These are phyloP conservation scores for Ogataea naganishii DNA, from an alignment of 805 yeast species.

Conservation along the genomic window DNA sequence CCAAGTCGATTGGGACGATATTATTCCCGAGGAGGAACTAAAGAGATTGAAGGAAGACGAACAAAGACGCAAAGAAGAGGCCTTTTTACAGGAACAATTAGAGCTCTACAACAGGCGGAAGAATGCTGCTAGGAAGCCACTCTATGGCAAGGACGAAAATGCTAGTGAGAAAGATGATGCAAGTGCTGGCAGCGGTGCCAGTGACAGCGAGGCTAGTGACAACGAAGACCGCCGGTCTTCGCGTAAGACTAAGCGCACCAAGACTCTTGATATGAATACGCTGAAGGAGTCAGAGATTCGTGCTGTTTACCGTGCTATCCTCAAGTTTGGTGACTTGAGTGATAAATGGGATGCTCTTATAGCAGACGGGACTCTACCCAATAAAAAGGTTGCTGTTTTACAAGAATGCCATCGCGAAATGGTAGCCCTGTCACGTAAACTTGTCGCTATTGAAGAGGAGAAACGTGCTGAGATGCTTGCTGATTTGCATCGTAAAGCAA, in stretches of 20 bases:
- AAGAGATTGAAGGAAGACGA: slow-evolving; percentile 86
- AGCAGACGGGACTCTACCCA: slow-evolving; percentile 82
- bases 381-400: slow-evolving; percentile 72
- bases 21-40: slow-evolving; percentile 91
- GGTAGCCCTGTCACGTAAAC: slow-evolving; percentile 48
- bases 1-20: slow-evolving; percentile 98
- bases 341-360: slow-evolving; percentile 77
- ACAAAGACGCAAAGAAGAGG: slow-evolving; percentile 77
- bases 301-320: slow-evolving; percentile 72
- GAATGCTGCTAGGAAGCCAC: slow-evolving; percentile 58
- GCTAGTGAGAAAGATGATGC: slow-evolving; percentile 32
- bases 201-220: slow-evolving; percentile 23
- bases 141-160: slow-evolving; percentile 20
- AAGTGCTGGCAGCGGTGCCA: slow-evolving; percentile 30
- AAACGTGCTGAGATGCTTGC: slow-evolving; percentile 47
- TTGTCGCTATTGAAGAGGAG: slow-evolving; percentile 57
- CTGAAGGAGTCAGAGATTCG: slow-evolving; percentile 83
- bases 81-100: slow-evolving; percentile 79
- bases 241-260: slow-evolving; percentile 21
- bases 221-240: no score
- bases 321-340: slow-evolving; percentile 72
- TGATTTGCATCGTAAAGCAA: slow-evolving; percentile 52
- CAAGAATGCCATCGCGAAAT: slow-evolving; percentile 72
- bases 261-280: slow-evolving; percentile 33
- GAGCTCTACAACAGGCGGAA: slow-evolving; percentile 79